Base-by-base conservation (phyloP, 768 basidiomycete species). In the Gelatoporia subvermispora region DNA sequence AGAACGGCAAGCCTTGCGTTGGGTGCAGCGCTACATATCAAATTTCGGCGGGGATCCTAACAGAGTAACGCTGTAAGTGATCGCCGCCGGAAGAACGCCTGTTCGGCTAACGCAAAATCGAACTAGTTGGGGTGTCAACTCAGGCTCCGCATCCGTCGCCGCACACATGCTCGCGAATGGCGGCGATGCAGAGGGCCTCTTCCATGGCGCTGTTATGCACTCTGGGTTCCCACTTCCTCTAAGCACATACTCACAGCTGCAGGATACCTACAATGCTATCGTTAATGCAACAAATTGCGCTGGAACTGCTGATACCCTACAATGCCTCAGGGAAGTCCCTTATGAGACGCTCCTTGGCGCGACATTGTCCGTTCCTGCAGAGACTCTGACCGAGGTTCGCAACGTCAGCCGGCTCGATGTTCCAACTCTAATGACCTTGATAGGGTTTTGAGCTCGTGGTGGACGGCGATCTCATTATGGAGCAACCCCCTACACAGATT, bases 41-140 rank as follows among this genome's bases (percentile, higher is more conserved):
- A 41, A 51, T 8, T 74, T 73, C 50, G 73, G 72, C n/a, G 72
- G 73, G 2, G 72, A 76, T 57, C 72, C 67, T 2, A 55, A 36
- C 18, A 68, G 68, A 48, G 72, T 76, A 24, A 74, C 71, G 2
- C 67, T 75, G 49, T 70, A 64, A 13, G 21, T 35, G 28, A 31
- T 31, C 7, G 7, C 13, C 28, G 13, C 28, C 13, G 28, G 28
- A 13, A 31, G 28, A 13, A 7, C 28, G 13, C 28, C n/a, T n/a
- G n/a, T n/a, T n/a, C n/a, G n/a, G 28, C 28, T 31, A 7, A 41
- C 41, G n/a, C n/a, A n/a, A n/a, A 2, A 28, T 25, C 13, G 23
- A 45, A 4, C 5, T 34, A 64, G 63, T 1, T 64, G 58, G 50
- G 74, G 74, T 1, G 58, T 71, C 45, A 66, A 61, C 3, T 71